A percentile compares a stretch with the other conserved stretches of the same genome.
Evolutionary conservation across 1,139 yeast species (phyloP).

Genomic region (Diutina sp.): DNA sequence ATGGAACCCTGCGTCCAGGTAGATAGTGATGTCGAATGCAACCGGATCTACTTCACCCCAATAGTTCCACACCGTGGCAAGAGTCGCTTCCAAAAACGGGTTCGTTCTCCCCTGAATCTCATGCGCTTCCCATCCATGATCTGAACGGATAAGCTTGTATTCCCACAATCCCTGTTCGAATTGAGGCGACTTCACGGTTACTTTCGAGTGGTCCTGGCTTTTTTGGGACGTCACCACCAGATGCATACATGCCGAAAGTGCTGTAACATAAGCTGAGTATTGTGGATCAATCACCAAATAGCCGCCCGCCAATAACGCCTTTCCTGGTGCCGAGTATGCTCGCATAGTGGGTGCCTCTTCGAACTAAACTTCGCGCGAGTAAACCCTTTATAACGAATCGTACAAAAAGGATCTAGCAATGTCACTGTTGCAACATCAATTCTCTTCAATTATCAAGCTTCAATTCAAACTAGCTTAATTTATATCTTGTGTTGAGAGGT

Average conservation of each 20-base stretch:
- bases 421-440: no score
- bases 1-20: conserved; percentile 84
- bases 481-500: no score
- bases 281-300: conserved; percentile 74
- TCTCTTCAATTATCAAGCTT: no score
- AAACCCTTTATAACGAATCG: no score
- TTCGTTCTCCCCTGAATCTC: conserved; percentile 26
- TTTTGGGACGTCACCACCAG: conserved; percentile 32
- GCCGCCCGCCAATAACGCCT: conserved; percentile 90
- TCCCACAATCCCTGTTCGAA: conserved; percentile 60
- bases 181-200: conserved; percentile 65
- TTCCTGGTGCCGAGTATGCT: conserved; percentile 61
- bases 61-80: conserved; percentile 44
- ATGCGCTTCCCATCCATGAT: conserved; percentile 2
- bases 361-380: no score
- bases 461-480: no score
- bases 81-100: conserved; percentile 66
- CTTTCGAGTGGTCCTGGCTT: conserved; percentile 5
- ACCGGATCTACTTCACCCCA: conserved; percentile 6
- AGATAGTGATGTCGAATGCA: conserved; percentile 44
- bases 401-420: no score
- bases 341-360: not conserved
- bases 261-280: conserved; percentile 72
- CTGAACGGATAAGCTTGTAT: conserved; percentile 22
- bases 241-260: conserved; percentile 84